Conservation (phyloP, 2,329 filamentous ascomycete species). For the Apiospora malaysiana region DNA sequence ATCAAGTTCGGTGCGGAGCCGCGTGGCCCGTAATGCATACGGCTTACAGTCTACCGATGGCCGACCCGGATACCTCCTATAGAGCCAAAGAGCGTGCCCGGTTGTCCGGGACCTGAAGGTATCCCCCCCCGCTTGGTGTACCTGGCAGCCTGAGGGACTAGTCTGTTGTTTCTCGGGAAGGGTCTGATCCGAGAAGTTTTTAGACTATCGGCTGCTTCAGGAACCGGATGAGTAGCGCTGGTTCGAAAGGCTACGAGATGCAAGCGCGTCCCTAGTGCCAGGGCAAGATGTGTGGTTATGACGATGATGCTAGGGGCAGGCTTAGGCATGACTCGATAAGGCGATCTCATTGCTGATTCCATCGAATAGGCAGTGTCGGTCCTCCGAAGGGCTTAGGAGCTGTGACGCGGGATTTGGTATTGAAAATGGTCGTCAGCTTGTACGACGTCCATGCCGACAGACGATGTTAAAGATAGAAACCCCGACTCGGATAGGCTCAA, state of each 20-base stretch:
- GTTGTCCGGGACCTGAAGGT: too few relatives aligned
- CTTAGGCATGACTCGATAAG: background rate
- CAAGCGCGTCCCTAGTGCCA: background rate
- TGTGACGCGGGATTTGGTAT: too few relatives aligned
- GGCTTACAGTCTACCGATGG: background rate
- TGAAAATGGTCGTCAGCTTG: too few relatives aligned
- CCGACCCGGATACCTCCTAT: background rate
- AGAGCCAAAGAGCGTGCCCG: background rate
- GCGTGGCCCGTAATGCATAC: background rate
- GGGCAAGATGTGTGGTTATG: background rate
- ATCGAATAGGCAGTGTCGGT: background rate
- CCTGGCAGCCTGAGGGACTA: background rate
- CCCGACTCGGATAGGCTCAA: background rate
- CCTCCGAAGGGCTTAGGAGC: background rate
- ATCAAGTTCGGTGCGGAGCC: background rate
- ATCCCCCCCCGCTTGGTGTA: background rate
- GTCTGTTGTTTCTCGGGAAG: background rate
- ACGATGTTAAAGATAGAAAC: slow-evolving; percentile 8
- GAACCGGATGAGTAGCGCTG: slow-evolving; percentile 2
- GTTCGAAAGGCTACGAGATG: background rate
- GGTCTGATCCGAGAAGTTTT: slow-evolving; percentile 5
- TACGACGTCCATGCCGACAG: background rate
- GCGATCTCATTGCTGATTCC: background rate
- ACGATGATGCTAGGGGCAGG: background rate
- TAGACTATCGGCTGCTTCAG: background rate